Evolutionary conservation across 768 basidiomycete genomes (phyloP).

Genomic region (Mycena alexandri): DNA sequence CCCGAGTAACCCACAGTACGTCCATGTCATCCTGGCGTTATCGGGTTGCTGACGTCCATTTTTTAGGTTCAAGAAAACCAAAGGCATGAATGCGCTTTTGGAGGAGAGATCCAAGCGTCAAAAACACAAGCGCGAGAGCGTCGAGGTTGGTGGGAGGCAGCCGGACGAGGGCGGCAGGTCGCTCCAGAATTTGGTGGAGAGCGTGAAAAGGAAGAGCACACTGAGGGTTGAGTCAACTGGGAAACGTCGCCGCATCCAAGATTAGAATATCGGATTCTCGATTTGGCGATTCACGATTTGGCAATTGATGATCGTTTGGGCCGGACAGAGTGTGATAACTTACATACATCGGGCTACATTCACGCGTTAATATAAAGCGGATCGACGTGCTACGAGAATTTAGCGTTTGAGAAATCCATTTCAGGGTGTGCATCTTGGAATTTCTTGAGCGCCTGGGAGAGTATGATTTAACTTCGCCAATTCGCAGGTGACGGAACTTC

Average conservation of each 20-base stretch:
- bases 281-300: constrained; percentile 15
- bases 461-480: constrained; percentile 19
- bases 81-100: constrained; percentile 87
- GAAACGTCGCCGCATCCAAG: constrained; percentile 57
- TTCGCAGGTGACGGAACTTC: constrained; percentile 25
- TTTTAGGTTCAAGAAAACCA: constrained; percentile 90
- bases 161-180: constrained; percentile 46
- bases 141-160: constrained; percentile 32
- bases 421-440: constrained; percentile 94
- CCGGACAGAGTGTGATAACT: neutral
- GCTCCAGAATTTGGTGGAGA: constrained; percentile 81
- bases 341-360: constrained; percentile 16
- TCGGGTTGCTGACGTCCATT: constrained; percentile 25
- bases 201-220: constrained; percentile 85
- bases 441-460: constrained; percentile 79
- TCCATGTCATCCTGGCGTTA: constrained; percentile 32
- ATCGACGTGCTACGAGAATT: constrained; percentile 69
- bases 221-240: constrained; percentile 45
- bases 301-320: constrained; percentile 6
- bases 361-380: neutral
- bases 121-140: constrained; percentile 48
- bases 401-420: constrained; percentile 93
- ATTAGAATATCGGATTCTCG: constrained; percentile 25
- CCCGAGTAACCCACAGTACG: constrained; percentile 94
- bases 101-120: constrained; percentile 84